Base-by-base conservation (phyloP, 768 basidiomycete genomes). In the Termitomyces sp. region DNA sequence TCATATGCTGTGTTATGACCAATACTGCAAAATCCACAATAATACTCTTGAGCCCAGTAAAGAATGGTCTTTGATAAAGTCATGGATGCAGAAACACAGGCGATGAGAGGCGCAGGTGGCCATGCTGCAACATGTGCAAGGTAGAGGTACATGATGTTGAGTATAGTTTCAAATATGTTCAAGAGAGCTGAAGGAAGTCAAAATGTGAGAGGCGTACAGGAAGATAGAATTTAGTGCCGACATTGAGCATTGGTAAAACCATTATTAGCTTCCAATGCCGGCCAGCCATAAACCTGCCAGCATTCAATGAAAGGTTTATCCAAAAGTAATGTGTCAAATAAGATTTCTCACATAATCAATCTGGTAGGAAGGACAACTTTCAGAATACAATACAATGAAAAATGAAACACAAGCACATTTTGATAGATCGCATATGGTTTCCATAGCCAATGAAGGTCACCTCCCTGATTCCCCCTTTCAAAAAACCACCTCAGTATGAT, bases 391-490 rank as follows among this genome's bases (percentile, higher is more conserved):
- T 28, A n/a, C n/a, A 28, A 77, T 74, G 35, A 28, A 26, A 71
- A 65, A 58, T 78, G 73, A 54, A 38, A 49, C 8, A 14, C 26
- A 7, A 57, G 44, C 52, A 91, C 73, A n/a, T 86, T 74, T 65
- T 91, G 86, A 70, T 92, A 93, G 31, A 89, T 57, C 26, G 76
- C 79, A 65, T 95, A 95, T 2, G 91, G 91, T 57, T 79, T 75
- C 94, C 93, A 96, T 44, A 95, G 80, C 93, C 92, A 95, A 63
- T 94, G 89, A 46, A 94, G 75, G 69, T 94, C 91, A 2, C 94
- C 94, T 0, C 90, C 92, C 76, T 80, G 46, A 50, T 43, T 41
- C 23, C 47, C 19, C 43, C 38, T 44, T 46, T 50, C 33, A 48
- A 30, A 28, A 26, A 26, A 43, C 19, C n/a, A 17, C 7, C 33